These are phyloP conservation scores for Poterioochromonas sp. DNA, from an alignment of 352 stramenopile species.

Conservation along the genomic window DNA sequence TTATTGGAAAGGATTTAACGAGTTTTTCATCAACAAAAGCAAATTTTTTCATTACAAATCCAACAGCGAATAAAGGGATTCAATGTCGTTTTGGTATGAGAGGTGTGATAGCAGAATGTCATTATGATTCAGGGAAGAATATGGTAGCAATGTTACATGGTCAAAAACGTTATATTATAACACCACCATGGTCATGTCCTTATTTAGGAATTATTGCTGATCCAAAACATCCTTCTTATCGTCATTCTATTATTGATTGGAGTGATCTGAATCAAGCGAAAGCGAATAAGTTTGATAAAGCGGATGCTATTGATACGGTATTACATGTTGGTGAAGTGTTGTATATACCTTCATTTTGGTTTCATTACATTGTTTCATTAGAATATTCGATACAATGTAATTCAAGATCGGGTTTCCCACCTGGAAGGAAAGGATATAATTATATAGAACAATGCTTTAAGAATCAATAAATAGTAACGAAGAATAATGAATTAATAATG, in stretches of 20 bases:
- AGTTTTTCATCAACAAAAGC: slow-evolving; percentile 68
- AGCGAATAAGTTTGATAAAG: neutral
- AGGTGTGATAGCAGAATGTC: slow-evolving; percentile 77
- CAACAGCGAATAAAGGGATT: slow-evolving; percentile 62
- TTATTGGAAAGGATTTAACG: slow-evolving; percentile 54
- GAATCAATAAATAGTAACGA: too few species aligned
- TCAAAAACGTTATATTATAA: slow-evolving; percentile 77
- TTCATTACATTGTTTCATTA: slow-evolving; percentile 88
- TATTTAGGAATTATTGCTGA: slow-evolving; percentile 24
- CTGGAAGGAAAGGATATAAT: neutral
- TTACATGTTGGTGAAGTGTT: slow-evolving; percentile 79
- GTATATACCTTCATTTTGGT: slow-evolving; percentile 85
- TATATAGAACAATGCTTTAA: neutral
- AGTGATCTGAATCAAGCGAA: slow-evolving; percentile 51
- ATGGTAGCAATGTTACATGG: slow-evolving; percentile 80
- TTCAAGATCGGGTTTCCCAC: slow-evolving; percentile 54
- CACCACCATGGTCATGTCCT: slow-evolving; percentile 61
- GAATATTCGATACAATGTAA: slow-evolving; percentile 90
- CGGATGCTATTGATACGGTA: slow-evolving; percentile 69
- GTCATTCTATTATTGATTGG: slow-evolving; percentile 84
- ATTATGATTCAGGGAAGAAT: slow-evolving; percentile 84
- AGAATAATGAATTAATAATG: too few species aligned
- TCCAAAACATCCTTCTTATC: slow-evolving; percentile 59
- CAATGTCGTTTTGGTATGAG: slow-evolving; percentile 83
- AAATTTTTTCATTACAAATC: slow-evolving; percentile 61